These are phyloP conservation scores for Earliella scabrosa DNA, from an alignment of 1,284 basidiomycete species.

Conservation along the genomic window DNA sequence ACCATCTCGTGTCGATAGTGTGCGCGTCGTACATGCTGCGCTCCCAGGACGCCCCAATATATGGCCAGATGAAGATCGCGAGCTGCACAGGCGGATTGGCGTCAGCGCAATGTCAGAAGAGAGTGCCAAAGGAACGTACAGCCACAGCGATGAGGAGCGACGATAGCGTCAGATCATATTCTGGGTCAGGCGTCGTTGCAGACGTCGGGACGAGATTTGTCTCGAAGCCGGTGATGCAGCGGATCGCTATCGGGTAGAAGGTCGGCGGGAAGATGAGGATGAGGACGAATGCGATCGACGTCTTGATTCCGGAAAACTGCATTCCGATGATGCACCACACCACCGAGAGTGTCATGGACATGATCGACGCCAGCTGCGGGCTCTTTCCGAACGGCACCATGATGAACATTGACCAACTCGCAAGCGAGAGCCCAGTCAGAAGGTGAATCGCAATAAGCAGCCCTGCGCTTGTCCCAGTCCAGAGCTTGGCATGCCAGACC, in stretches of 20 bases:
- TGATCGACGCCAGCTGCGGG: constrained; percentile 73
- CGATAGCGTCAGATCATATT: constrained; percentile 54
- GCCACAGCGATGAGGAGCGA: constrained; percentile 64
- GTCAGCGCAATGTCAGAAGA: background rate
- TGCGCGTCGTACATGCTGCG: constrained; percentile 61
- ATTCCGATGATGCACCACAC: constrained; percentile 72
- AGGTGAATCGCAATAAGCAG: constrained; percentile 68
- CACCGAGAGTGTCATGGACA: constrained; percentile 64
- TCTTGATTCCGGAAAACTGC: constrained; percentile 49
- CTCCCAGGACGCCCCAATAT: constrained; percentile 61
- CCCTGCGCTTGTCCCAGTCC: constrained; percentile 59
- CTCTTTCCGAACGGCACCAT: constrained; percentile 71
- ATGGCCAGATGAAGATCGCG: constrained; percentile 72
- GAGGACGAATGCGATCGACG: constrained; percentile 57
- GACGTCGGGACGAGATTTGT: constrained; percentile 54
- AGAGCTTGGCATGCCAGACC: constrained; percentile 67
- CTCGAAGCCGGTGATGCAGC: constrained; percentile 70
- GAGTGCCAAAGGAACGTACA: constrained; percentile 42
- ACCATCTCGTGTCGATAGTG: constrained; percentile 33
- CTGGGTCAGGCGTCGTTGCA: constrained; percentile 58
- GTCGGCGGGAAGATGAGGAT: constrained; percentile 74
- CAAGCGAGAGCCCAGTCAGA: constrained; percentile 66
- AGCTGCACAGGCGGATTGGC: constrained; percentile 45
- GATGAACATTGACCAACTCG: constrained; percentile 72
- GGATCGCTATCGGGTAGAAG: constrained; percentile 74